Evolutionary conservation across 306 rosid genomes (phyloP), one percentile per base, ranked within the genome.

Genomic region (Argentina anserina): DNA sequence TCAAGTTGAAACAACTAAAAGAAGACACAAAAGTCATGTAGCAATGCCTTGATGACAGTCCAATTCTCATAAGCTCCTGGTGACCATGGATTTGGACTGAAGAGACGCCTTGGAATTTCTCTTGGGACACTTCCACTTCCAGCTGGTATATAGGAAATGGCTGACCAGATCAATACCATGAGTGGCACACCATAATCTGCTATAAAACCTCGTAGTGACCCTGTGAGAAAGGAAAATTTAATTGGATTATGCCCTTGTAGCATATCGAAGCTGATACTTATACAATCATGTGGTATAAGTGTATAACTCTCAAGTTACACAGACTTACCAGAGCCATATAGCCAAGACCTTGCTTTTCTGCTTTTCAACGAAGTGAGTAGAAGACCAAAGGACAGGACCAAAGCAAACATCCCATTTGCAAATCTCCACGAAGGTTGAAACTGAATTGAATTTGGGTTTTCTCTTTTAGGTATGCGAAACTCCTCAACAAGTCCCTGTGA

Each of bases 11-110:
- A 37, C 29, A 36, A 34, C 12, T 14, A 8, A 29, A 11, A 15
- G 52, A 25, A 33, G 59, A 78, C 45, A 55, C 43, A 80, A 7
- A 37, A 70, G 10, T 67, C 29, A 73, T 53, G 33, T 61, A 65
- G 69, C 65, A 83, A 49, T 86, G 79, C 93, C 91, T 83, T 83
- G 52, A 88, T 75, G 81, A 90, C 87, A 59, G 93, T 86, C 97
- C 97, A 90, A 81, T 86, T 90, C 69, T 88, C 79, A 26, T 81
- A 90, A 33, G 91, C 89, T 55, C 93, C 93, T 0, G 81, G 80
- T 55, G 93, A 90, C 97, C 97, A 90, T 67, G 97, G 97, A 75
- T 88, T 88, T 63, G 97, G 97, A 83, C 91, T 90, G 81, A 84
- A 86, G 75, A 90, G 93, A 69, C 93, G 91, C 85, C 93, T 84